These are phyloP conservation scores for Aspergillus fumigatiaffinis DNA, from an alignment of 2,329 filamentous ascomycete species.

Conservation along the genomic window DNA sequence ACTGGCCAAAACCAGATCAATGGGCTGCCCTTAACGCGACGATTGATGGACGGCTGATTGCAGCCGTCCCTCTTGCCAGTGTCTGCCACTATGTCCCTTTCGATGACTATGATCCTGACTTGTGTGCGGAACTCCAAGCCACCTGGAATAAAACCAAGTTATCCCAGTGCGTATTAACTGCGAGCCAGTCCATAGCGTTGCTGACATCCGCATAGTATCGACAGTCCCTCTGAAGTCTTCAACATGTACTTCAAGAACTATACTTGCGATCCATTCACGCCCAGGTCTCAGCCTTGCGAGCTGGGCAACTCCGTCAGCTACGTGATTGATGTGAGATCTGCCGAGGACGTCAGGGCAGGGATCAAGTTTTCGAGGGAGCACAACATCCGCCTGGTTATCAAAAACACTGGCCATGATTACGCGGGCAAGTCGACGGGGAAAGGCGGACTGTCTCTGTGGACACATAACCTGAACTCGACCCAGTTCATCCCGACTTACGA, in stretches of 20 bases:
- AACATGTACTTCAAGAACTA: slow-evolving; percentile 30
- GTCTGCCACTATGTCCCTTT: slow-evolving; percentile 42
- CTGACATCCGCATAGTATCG: slow-evolving; percentile 21
- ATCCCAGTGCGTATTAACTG: too few species aligned
- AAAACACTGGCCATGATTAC: slow-evolving; percentile 45
- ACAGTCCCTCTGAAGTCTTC: slow-evolving; percentile 25
- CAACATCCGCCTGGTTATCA: slow-evolving; percentile 30
- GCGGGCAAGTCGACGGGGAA: slow-evolving; percentile 52
- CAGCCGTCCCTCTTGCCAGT: slow-evolving; percentile 47
- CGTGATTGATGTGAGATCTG: slow-evolving; percentile 9
- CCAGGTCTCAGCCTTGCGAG: slow-evolving; percentile 8
- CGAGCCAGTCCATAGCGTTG: neutral
- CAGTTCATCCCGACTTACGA: slow-evolving; percentile 30
- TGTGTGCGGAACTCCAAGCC: slow-evolving; percentile 37
- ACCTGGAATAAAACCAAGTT: slow-evolving; percentile 32
- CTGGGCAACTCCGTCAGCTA: slow-evolving; percentile 6
- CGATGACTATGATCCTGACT: slow-evolving; percentile 36
- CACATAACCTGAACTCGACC: slow-evolving; percentile 25
- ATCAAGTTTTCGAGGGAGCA: slow-evolving; percentile 8
- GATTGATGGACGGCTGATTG: slow-evolving; percentile 46
- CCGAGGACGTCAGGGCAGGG: slow-evolving; percentile 2
- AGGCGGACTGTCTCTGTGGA: slow-evolving; percentile 39
- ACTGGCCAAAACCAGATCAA: slow-evolving; percentile 45
- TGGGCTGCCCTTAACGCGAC: slow-evolving; percentile 50
- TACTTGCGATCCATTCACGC: slow-evolving; percentile 37